Conservation (phyloP, 2,329 filamentous ascomycete species). For the Clathrospora elynae region DNA sequence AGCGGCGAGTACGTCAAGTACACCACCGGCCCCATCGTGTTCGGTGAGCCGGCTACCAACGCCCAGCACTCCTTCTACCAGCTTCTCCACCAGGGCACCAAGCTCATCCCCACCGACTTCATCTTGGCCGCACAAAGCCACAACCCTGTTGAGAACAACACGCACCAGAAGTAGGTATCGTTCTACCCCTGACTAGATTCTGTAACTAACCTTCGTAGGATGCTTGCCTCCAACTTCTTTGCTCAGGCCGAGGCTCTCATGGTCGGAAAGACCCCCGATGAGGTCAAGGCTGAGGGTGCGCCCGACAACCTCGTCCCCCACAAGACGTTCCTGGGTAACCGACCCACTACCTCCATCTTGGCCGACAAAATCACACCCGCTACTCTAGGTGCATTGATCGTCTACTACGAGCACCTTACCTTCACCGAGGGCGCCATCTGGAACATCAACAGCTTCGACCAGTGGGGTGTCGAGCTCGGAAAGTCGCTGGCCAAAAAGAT, state of each 20-base stretch:
- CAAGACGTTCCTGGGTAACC: conserved; percentile 98
- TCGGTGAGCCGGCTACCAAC: conserved; percentile 98
- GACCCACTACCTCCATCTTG: conserved; percentile 93
- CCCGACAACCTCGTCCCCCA: conserved; percentile 83
- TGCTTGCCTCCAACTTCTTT: conserved; percentile 91
- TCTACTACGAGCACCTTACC: conserved; percentile 98
- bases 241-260: conserved; percentile 87
- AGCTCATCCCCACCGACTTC: conserved; percentile 98
- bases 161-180: conserved; percentile 77
- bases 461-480: conserved; percentile 98
- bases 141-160: conserved; percentile 89
- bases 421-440: conserved; percentile 97
- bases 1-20: conserved; percentile 90
- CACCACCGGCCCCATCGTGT: conserved; percentile 93
- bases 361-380: conserved; percentile 92
- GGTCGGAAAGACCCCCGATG: conserved; percentile 84
- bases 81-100: conserved; percentile 97
- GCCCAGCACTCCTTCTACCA: conserved; percentile 99
- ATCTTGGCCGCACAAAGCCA: conserved; percentile 95
- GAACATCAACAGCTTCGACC: conserved; percentile 99
- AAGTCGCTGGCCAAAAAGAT: conserved; percentile 84
- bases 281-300: conserved; percentile 76
- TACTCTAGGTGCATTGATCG: conserved; percentile 91
- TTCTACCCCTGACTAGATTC: background rate
- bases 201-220: conserved; percentile 52